phyloP scores from a whole-genome alignment of 208 protist genomes.

The Leishmania gerbilli region DNA sequence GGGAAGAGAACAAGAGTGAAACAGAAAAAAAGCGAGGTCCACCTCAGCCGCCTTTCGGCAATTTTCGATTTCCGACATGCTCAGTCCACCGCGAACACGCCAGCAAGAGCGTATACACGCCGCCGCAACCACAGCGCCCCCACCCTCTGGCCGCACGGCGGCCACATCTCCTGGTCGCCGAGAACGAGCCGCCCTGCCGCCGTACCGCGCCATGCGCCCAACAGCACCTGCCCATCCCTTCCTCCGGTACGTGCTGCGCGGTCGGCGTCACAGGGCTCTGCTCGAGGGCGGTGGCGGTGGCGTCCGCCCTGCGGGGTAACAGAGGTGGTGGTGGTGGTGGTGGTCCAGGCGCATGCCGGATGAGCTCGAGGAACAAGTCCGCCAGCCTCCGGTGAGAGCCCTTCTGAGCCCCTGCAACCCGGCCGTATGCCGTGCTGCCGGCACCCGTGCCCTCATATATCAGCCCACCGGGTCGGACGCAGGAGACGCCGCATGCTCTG shows the following conservation, averaged over 20 bases:
- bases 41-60: too few species aligned
- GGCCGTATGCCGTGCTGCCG: neutral
- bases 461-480: neutral
- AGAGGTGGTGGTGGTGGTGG: neutral
- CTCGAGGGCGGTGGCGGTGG: too few species aligned
- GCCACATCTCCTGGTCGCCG: neutral
- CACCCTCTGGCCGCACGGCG: neutral
- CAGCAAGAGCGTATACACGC: neutral
- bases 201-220: neutral
- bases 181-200: neutral
- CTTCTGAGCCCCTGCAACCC: neutral
- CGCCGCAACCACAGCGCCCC: too few species aligned
- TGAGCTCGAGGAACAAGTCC: neutral
- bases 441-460: neutral
- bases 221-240: too few species aligned
- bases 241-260: too few species aligned
- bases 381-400: neutral
- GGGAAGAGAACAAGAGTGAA: too few species aligned
- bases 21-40: too few species aligned
- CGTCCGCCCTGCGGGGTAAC: neutral
- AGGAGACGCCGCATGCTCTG: neutral
- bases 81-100: too few species aligned
- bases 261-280: too few species aligned
- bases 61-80: too few species aligned
- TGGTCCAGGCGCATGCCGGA: neutral